phyloP scores from a whole-genome alignment of 805 yeast species.

The Candida insectorum region DNA sequence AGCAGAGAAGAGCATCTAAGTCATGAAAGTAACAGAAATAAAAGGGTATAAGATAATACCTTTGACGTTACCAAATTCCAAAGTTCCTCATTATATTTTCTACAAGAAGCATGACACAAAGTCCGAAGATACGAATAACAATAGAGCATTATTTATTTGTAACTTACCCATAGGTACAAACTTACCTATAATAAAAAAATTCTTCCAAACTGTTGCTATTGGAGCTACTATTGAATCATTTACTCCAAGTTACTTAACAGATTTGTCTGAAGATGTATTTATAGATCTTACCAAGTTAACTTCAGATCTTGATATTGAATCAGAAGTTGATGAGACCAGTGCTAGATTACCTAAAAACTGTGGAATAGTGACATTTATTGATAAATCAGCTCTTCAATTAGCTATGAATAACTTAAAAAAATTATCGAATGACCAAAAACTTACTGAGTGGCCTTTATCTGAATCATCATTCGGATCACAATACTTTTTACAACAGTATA shows the following conservation, averaged over 20 bases:
- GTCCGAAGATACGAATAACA: slow-evolving; percentile 40
- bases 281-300: slow-evolving; percentile 58
- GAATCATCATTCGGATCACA: slow-evolving; percentile 26
- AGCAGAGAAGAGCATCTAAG: not conserved
- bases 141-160: slow-evolving; percentile 66
- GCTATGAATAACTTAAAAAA: slow-evolving; percentile 64
- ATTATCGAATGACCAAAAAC: slow-evolving; percentile 23
- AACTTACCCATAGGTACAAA: slow-evolving; percentile 70
- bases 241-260: slow-evolving; percentile 32
- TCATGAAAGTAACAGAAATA: slow-evolving; percentile 33
- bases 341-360: slow-evolving; percentile 67
- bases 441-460: slow-evolving; percentile 38
- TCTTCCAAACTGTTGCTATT: slow-evolving; percentile 57
- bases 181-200: slow-evolving; percentile 48
- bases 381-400: slow-evolving; percentile 60
- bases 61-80: slow-evolving; percentile 37
- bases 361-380: slow-evolving; percentile 72
- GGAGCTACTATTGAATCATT: slow-evolving; percentile 60
- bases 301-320: slow-evolving; percentile 45
- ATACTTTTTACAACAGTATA: slow-evolving; percentile 40
- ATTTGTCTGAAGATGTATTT: slow-evolving; percentile 44
- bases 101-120: slow-evolving; percentile 59
- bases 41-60: slow-evolving; percentile 58
- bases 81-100: slow-evolving; percentile 54
- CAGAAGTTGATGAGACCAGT: slow-evolving; percentile 16